Conservation (phyloP, 2,329 filamentous ascomycete genomes). For the Cladosporium velox region DNA sequence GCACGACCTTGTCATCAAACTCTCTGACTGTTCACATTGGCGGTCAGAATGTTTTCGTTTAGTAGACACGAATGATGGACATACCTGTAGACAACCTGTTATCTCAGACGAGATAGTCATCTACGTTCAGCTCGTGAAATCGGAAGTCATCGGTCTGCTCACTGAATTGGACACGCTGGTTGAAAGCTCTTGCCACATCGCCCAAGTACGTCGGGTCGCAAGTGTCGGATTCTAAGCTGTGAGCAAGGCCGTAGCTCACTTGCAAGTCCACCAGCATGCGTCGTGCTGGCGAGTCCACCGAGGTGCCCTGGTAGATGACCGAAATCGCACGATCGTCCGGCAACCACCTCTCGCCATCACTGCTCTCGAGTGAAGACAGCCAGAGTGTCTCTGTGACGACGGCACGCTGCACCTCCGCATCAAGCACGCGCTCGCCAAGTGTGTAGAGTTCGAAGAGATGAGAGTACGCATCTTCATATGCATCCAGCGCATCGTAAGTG, state of each 20-base stretch:
- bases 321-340: neutral
- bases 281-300: neutral
- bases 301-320: neutral
- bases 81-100: neutral
- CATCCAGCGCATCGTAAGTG: no score
- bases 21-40: neutral
- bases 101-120: neutral
- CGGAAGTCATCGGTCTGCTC: neutral
- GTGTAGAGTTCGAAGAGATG: neutral
- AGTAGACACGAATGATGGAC: neutral
- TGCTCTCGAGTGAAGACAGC: neutral
- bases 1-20: neutral
- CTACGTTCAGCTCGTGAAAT: neutral
- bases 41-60: neutral
- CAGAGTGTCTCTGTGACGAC: neutral
- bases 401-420: neutral
- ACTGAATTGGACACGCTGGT: no score
- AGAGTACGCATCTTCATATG: neutral
- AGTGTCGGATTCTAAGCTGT: neutral
- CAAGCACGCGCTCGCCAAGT: neutral
- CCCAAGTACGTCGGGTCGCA: neutral
- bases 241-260: neutral
- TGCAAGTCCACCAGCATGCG: neutral
- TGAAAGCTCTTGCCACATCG: neutral
- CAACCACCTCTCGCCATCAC: neutral